Evolutionary conservation across 176 grass and related monocot species (phyloP), one percentile per base, ranked within the genome.

Genomic region (Dactylis glomerata): DNA sequence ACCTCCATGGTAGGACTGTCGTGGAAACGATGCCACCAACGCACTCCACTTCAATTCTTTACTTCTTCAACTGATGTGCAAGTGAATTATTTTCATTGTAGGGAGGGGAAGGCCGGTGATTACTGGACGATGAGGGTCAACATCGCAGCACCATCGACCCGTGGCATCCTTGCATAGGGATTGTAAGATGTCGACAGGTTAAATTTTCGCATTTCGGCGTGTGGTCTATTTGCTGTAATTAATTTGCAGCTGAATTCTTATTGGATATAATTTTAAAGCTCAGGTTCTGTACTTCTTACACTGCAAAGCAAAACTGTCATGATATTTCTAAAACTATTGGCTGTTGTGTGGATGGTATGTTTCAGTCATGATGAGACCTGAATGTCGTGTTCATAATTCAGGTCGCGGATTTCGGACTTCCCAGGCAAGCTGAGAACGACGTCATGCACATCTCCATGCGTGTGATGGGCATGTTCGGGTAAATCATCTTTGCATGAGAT

Each of bases 401-500:
- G 96, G 91, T 98, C 17, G 91, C 91, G 6, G 96, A 98, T 58
- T 98, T 98, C 8, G 89, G 93, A 51, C 91, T 98, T 4, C 87
- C 96, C 1, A 95, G 89, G 83, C 81, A 92, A 6, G 92, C 89
- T 5, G 85, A 91, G 78, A 91, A 92, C 75, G 81, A 89, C 19
- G 87, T 87, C 16, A 95, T 93, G 1, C 93, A 98, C 57, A 86
- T 98, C 10, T 91, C 93, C 1, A 95, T 91, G 2, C 91, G 91
- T 6, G 96, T 98, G 55, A 95, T 98, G 89, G 96, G 96, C 14
- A 98, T 93, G 41, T 95, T 98, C 46, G 91, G 91, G 96, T 98
- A 90, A 76, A 22, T 0, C 33, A 54, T 83, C 42, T 24, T 26
- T 38, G 31, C 22, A 62, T 6, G 0, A 76, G 8, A 10, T 61